Conservation (phyloP, 148 eudicot species). For the Chenopodium berlandieri region DNA sequence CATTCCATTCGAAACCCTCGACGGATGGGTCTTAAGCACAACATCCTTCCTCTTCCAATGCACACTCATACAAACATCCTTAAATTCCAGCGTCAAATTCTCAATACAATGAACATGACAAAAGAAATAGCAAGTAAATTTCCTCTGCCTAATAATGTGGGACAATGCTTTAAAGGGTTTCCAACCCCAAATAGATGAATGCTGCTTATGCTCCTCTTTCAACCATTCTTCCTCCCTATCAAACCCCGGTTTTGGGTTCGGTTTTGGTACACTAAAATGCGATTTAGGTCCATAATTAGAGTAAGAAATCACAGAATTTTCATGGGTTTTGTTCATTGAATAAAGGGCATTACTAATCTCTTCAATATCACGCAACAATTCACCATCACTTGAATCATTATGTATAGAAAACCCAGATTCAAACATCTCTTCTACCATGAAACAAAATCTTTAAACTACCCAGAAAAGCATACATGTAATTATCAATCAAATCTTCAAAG, state of each 20-base stretch:
- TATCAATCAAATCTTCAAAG: slow-evolving; percentile 15
- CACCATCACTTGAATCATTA: slow-evolving; percentile 39
- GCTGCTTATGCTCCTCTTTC: slow-evolving; percentile 36
- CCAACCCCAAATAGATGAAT: slow-evolving; percentile 66
- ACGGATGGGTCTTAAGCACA: slow-evolving; percentile 41
- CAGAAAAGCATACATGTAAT: slow-evolving; percentile 7
- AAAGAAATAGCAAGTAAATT: slow-evolving; percentile 60
- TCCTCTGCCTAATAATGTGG: slow-evolving; percentile 36
- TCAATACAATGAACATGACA: slow-evolving; percentile 70
- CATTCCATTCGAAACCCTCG: slow-evolving; percentile 43
- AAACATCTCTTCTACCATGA: slow-evolving; percentile 32
- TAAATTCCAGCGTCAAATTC: slow-evolving; percentile 47
- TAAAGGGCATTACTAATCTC: slow-evolving; percentile 68
- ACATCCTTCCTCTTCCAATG: slow-evolving; percentile 58
- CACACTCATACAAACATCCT: slow-evolving; percentile 46
- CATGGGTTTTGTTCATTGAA: slow-evolving; percentile 36
- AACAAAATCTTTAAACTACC: slow-evolving; percentile 10
- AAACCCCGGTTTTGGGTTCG: slow-evolving; percentile 25
- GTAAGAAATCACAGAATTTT: slow-evolving; percentile 34
- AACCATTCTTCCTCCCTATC: slow-evolving; percentile 25
- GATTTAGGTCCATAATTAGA: slow-evolving; percentile 26
- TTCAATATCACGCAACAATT: slow-evolving; percentile 65
- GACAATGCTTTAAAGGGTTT: slow-evolving; percentile 65
- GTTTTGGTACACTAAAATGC: slow-evolving; percentile 18
- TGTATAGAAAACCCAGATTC: slow-evolving; percentile 27